Conservation (phyloP, 768 basidiomycete species). For the Holtermanniella nyarrowii region DNA sequence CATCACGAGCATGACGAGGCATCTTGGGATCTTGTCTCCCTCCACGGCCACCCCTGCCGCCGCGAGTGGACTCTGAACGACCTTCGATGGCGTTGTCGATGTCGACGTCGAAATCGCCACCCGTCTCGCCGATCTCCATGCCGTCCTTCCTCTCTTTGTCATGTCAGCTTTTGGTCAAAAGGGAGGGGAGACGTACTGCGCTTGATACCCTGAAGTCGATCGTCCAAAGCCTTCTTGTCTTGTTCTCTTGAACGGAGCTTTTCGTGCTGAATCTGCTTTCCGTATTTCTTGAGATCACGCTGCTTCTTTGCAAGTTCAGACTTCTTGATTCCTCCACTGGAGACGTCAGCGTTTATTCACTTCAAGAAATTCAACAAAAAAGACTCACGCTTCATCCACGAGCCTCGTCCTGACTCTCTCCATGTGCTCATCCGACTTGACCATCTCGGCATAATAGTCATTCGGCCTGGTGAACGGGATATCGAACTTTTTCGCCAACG, state of each 20-base stretch:
- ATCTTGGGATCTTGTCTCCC: conserved; percentile 37
- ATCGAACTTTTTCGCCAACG: conserved; percentile 65
- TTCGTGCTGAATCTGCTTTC: conserved; percentile 93
- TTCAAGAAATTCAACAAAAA: neutral
- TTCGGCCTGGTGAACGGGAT: conserved; percentile 76
- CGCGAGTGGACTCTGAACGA: conserved; percentile 11
- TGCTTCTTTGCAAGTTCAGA: conserved; percentile 84
- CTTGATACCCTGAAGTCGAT: conserved; percentile 74
- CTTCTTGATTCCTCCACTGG: conserved; percentile 68
- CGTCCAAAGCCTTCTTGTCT: conserved; percentile 85
- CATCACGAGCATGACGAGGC: conserved; percentile 56
- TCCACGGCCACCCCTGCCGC: conserved; percentile 26
- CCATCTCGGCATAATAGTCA: conserved; percentile 98
- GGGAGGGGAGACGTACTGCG: conserved; percentile 53
- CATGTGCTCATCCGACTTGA: conserved; percentile 96
- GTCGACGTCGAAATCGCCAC: conserved; percentile 70
- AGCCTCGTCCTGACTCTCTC: conserved; percentile 83
- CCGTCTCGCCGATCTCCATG: conserved; percentile 52
- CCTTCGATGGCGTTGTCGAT: conserved; percentile 71
- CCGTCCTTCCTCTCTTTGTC: conserved; percentile 70
- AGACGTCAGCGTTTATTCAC: neutral
- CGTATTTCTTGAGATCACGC: conserved; percentile 92
- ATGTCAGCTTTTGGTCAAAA: neutral
- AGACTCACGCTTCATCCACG: conserved; percentile 58
- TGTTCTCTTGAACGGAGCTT: conserved; percentile 81